A percentile compares a stretch with the other conserved stretches of the same genome.
These are phyloP conservation scores for Coelastrella sp. DNA, from an alignment of 139 green algal species.

Conservation along the genomic window DNA sequence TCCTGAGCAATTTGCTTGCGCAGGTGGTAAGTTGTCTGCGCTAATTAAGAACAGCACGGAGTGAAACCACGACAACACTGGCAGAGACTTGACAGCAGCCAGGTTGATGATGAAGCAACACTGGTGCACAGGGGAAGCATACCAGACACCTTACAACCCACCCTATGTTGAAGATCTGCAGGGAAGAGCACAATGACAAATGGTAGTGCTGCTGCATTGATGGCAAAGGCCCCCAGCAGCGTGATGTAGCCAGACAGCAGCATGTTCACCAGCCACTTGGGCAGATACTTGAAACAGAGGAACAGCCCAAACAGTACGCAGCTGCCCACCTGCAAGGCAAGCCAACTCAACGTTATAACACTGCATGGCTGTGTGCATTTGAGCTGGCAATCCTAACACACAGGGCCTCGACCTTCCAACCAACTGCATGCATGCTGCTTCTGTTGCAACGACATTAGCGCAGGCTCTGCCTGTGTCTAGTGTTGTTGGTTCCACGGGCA, in stretches of 20 bases:
- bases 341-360: neutral
- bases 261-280: constrained; percentile 86
- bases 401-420: too few relatives aligned
- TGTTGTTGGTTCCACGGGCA: neutral
- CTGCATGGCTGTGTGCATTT: neutral
- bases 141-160: neutral
- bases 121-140: too few relatives aligned
- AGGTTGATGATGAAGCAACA: too few relatives aligned
- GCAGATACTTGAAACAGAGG: constrained; percentile 95
- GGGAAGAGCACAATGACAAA: constrained; percentile 69
- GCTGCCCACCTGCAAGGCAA: constrained; percentile 81
- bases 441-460: neutral
- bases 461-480: neutral
- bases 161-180: constrained; percentile 43
- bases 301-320: constrained; percentile 96
- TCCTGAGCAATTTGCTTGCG: too few relatives aligned
- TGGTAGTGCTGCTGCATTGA: constrained; percentile 73
- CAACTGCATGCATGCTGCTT: neutral
- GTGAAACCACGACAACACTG: too few relatives aligned
- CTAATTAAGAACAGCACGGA: too few relatives aligned
- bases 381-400: neutral
- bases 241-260: constrained; percentile 92
- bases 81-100: too few relatives aligned
- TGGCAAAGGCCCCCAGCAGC: constrained; percentile 85
- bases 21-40: too few relatives aligned